Percentiles rank a stretch among this genome's conserved stretches.
These are phyloP conservation scores for Carex parvula DNA, from an alignment of 176 grass and related monocot species.

Conservation along the genomic window DNA sequence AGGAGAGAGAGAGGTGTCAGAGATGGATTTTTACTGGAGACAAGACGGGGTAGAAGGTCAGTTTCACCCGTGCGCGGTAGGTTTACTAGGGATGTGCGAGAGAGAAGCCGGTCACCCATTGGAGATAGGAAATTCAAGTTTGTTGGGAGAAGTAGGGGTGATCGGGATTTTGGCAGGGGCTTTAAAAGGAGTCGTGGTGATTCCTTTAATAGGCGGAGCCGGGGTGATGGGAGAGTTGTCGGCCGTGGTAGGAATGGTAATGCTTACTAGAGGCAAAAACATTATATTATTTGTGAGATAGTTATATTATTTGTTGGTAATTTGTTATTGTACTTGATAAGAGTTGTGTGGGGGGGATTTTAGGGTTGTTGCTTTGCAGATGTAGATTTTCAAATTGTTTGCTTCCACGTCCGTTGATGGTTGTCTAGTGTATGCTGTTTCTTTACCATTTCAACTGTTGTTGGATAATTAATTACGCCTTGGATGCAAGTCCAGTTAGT, in stretches of 20 bases:
- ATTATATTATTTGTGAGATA: background rate
- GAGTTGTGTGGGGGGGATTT: background rate
- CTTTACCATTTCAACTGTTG: background rate
- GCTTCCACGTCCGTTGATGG: background rate
- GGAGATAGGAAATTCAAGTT: slow-evolving; percentile 46
- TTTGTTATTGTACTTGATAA: background rate
- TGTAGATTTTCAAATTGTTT: slow-evolving; percentile 1
- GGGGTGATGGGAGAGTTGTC: slow-evolving; percentile 32
- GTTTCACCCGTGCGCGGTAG: slow-evolving; percentile 43
- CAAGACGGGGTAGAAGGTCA: slow-evolving; percentile 35
- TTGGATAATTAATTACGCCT: background rate
- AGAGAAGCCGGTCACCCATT: slow-evolving; percentile 63
- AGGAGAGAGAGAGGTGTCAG: slow-evolving; percentile 30
- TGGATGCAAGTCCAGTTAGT: background rate
- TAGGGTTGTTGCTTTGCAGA: no score
- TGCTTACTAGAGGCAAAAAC: background rate
- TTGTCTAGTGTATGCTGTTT: background rate
- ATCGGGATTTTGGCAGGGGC: slow-evolving; percentile 23
- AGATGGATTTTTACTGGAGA: slow-evolving; percentile 44
- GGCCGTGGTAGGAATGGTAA: slow-evolving; percentile 37
- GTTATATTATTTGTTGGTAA: slow-evolving; percentile 15
- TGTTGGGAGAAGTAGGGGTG: slow-evolving; percentile 38
- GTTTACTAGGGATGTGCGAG: slow-evolving; percentile 38
- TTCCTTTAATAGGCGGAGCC: slow-evolving; percentile 33
- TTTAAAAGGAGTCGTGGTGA: slow-evolving; percentile 44